Conservation (phyloP, 768 basidiomycete genomes). For the Amanita muscaria region DNA sequence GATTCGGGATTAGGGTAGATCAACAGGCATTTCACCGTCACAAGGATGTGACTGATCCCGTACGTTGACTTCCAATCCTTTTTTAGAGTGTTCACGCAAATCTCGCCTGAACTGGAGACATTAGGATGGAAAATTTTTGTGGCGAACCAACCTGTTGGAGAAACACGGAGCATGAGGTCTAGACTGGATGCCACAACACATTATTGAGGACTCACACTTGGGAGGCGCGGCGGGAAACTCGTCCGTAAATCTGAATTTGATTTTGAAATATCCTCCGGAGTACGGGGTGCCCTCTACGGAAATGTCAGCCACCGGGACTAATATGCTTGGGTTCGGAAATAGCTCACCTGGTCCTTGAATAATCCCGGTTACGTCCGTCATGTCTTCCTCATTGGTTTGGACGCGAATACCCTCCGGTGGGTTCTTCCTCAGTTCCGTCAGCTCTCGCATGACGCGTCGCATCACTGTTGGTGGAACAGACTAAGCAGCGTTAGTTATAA, state of each 20-base stretch:
- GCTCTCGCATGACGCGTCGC: conserved; percentile 84
- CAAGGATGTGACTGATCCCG: conserved; percentile 85
- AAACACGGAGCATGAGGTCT: too few relatives aligned
- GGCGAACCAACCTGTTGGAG: conserved; percentile 78
- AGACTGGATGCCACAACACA: not conserved
- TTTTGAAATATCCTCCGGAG: conserved; percentile 57
- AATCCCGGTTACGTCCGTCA: conserved; percentile 79
- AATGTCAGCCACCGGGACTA: conserved; percentile 19
- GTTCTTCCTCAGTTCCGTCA: conserved; percentile 66
- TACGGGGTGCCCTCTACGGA: conserved; percentile 53
- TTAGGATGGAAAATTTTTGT: conserved; percentile 99
- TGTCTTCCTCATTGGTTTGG: conserved; percentile 78
- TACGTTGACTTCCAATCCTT: conserved; percentile 94
- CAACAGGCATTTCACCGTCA: conserved; percentile 90
- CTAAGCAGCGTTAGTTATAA: conserved; percentile 15
- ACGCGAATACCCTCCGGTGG: conserved; percentile 93
- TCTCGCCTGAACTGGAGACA: conserved; percentile 82
- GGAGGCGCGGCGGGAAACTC: conserved; percentile 93
- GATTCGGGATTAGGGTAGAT: conserved; percentile 97
- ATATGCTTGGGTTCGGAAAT: conserved; percentile 4
- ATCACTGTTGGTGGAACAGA: conserved; percentile 48
- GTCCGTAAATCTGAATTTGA: conserved; percentile 83
- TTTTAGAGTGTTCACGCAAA: conserved; percentile 95
- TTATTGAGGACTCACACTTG: conserved; percentile 60
- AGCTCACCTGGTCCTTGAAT: conserved; percentile 83